These are phyloP conservation scores for Zygotorulaspora sp. DNA, from an alignment of 805 yeast species.

Conservation along the genomic window DNA sequence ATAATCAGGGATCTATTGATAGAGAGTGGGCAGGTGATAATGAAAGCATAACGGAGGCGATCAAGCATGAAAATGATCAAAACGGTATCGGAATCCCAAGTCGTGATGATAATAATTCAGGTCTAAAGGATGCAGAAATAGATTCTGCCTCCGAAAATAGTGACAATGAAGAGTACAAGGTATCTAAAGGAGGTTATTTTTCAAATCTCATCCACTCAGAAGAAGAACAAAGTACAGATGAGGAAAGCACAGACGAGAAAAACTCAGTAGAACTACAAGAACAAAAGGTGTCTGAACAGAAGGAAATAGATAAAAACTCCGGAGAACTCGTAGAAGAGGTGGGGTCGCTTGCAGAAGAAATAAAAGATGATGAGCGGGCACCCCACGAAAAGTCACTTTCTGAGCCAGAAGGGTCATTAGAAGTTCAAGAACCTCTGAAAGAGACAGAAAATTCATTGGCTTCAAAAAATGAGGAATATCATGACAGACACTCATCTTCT, in stretches of 20 bases:
- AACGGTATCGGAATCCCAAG: neutral
- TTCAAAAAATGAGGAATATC: neutral
- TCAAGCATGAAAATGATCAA: neutral
- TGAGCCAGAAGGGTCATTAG: slow-evolving; percentile 1
- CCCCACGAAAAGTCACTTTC: too few relatives aligned
- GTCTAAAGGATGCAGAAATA: neutral
- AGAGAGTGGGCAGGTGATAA: slow-evolving; percentile 4
- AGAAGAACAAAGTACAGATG: slow-evolving; percentile 5
- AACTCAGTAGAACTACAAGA: too few relatives aligned
- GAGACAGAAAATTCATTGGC: neutral
- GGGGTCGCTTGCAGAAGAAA: too few relatives aligned
- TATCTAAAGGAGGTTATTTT: slow-evolving; percentile 25
- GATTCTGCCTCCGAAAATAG: neutral
- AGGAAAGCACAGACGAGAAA: too few relatives aligned
- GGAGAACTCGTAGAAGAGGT: too few relatives aligned
- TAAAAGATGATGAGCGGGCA: too few relatives aligned
- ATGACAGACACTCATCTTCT: neutral
- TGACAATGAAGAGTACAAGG: slow-evolving; percentile 18
- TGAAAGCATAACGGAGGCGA: neutral
- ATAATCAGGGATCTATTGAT: neutral
- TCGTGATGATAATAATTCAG: neutral
- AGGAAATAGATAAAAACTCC: neutral
- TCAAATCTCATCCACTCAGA: slow-evolving; percentile 14
- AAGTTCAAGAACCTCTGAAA: too few relatives aligned
- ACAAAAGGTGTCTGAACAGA: neutral